These are phyloP conservation scores for Leersia perrieri DNA, from an alignment of 176 grass and related monocot genomes.

Conservation along the genomic window DNA sequence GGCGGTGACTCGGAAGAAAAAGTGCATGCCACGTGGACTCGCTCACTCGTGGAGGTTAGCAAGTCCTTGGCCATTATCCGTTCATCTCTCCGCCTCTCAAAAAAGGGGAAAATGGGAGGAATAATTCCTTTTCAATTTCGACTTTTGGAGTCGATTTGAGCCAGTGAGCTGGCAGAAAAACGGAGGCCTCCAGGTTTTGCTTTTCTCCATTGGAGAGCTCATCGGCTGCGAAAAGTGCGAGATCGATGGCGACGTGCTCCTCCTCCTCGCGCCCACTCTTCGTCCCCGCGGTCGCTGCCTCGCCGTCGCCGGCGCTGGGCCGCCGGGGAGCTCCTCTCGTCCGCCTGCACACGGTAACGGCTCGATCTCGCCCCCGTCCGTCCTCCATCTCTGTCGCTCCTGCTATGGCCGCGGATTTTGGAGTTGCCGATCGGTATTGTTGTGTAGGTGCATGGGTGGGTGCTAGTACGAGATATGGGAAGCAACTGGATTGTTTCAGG, in stretches of 20 bases:
- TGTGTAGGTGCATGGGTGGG: not conserved
- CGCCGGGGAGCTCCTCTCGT: not conserved
- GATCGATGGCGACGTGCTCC: constrained; percentile 43
- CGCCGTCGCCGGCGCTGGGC: not conserved
- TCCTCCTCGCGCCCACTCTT: constrained; percentile 36
- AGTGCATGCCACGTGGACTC: not conserved
- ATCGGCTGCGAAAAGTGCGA: not conserved
- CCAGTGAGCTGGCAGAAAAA: constrained; percentile 17
- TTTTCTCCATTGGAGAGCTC: not conserved
- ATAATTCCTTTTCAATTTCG: not conserved
- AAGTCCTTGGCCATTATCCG: not conserved
- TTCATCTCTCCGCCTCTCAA: not conserved
- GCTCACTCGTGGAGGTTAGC: not conserved
- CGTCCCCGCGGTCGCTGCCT: constrained; percentile 24
- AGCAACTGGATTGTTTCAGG: not conserved
- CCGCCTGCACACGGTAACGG: constrained; percentile 27
- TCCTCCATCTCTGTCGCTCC: not conserved
- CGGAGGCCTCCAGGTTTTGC: not conserved
- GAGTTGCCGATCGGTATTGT: not conserved
- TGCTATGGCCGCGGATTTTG: not conserved
- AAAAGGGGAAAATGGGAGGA: not conserved
- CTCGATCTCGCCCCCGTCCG: not conserved
- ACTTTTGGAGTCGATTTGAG: not conserved
- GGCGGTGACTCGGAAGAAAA: not conserved
- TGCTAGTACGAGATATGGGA: not conserved